These are phyloP conservation scores for Colletotrichum plurivorum DNA, from an alignment of 2,329 filamentous ascomycete species.

Conservation along the genomic window DNA sequence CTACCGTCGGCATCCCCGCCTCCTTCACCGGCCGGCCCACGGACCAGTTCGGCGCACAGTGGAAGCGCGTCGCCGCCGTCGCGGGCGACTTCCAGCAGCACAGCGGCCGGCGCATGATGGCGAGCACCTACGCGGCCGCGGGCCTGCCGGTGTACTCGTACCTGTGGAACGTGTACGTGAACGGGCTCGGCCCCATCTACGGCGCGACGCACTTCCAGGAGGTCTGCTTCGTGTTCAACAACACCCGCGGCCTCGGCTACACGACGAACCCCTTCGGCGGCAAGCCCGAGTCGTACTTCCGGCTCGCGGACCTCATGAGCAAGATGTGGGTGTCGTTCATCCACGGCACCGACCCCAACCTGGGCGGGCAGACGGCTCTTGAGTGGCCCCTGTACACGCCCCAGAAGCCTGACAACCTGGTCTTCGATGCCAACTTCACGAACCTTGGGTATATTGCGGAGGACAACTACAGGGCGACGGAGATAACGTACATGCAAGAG, in stretches of 20 bases:
- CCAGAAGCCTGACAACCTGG: constrained; percentile 58
- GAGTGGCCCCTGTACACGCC: constrained; percentile 61
- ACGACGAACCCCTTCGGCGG: constrained; percentile 61
- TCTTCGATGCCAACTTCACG: constrained; percentile 64
- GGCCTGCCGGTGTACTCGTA: constrained; percentile 69
- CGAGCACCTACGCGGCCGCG: constrained; percentile 63
- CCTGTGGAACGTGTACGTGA: constrained; percentile 58
- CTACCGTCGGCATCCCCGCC: constrained; percentile 65
- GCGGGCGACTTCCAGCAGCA: constrained; percentile 72
- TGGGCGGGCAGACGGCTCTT: neutral
- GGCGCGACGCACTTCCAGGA: constrained; percentile 49
- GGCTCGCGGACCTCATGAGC: constrained; percentile 63
- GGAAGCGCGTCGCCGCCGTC: constrained; percentile 74
- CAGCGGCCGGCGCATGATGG: constrained; percentile 66
- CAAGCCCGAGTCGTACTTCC: constrained; percentile 56
- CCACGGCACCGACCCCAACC: constrained; percentile 59
- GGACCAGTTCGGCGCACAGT: constrained; percentile 75
- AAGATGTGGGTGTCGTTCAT: constrained; percentile 67
- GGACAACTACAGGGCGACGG: constrained; percentile 60
- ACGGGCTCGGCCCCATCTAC: constrained; percentile 37
- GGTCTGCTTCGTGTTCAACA: constrained; percentile 62
- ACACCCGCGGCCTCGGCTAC: constrained; percentile 64
- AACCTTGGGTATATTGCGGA: constrained; percentile 54
- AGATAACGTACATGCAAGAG: constrained; percentile 55
- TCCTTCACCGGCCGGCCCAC: constrained; percentile 51